phyloP scores from a whole-genome alignment of 139 green algal genomes.

The Haematococcus lacustris region DNA sequence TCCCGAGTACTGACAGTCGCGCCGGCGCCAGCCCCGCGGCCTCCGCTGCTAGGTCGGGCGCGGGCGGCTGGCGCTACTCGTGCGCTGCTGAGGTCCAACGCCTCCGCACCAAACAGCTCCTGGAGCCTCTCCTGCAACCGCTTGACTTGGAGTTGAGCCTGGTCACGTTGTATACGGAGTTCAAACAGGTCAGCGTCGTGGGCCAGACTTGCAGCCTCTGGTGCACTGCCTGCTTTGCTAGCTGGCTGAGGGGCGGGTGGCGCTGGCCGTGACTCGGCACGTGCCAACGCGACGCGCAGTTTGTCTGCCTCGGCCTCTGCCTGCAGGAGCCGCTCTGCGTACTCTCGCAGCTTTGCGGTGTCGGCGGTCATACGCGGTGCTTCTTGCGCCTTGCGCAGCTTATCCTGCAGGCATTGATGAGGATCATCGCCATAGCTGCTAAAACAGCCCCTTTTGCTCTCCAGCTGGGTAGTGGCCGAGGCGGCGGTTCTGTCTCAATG shows the following conservation, averaged over 20 bases:
- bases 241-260: conserved; percentile 8
- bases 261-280: not conserved
- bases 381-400: not conserved
- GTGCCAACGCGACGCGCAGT: conserved; percentile 31
- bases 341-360: conserved; percentile 24
- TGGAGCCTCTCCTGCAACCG: conserved; percentile 33
- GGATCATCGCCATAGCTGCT: too few species aligned
- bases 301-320: conserved; percentile 39
- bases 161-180: conserved; percentile 41
- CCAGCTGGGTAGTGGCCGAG: too few species aligned
- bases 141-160: conserved; percentile 34
- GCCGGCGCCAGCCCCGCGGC: conserved; percentile 5
- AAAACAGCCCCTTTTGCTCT: too few species aligned
- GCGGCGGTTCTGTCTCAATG: too few species aligned
- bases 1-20: conserved; percentile 26
- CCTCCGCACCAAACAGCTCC: conserved; percentile 29
- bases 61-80: not conserved
- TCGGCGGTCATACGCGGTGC: not conserved
- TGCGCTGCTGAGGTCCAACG: not conserved
- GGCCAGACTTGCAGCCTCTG: conserved; percentile 2
- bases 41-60: not conserved
- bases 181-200: conserved; percentile 36
- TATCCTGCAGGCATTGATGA: conserved; percentile 8
- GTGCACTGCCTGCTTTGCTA: conserved; percentile 6
- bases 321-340: conserved; percentile 23